Base-by-base conservation (phyloP, 192 early-diverging fungal species). In the Linnemannia elongata region DNA sequence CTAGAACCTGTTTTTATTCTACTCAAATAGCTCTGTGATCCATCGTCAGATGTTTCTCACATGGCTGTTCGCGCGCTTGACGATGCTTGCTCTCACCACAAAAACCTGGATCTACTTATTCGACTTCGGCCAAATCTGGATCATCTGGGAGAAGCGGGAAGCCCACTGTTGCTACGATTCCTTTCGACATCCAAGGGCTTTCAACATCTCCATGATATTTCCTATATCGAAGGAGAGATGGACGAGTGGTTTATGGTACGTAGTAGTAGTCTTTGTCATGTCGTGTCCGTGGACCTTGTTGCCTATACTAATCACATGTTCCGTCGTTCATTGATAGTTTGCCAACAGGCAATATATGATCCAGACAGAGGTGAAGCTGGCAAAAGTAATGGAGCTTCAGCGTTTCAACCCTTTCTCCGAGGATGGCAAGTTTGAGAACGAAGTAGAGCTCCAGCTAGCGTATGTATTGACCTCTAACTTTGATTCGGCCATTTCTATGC, bases 221-320 rank as follows among this genome's bases (percentile, higher is more conserved):
- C 91, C 33, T 97, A 95, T 85, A 91, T 96, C 15, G 89, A 94
- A 77, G 89, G 89, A 49, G 94, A 97, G 80, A 93, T 97, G 92
- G 93, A 94, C 63, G 92, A 94, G 22, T 97, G 96, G 96, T 94
- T 93, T 81, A 93, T 94, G 91, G 96, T 96, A 90, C 63, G 75
- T 9, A 38, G 55, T 36, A 45, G 18, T 39, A 1, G 52, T 12
- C 13, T 24, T 42, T 79, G 18, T 39, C 20, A 36, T 17, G 2
- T 41, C 5, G 68, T 35, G 10, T 6, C 3, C 52, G 24, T 54
- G n/a, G 5, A 5, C 3, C 17, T 4, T 6, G 1, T 20, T 52
- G 20, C 6, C 18, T 18, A 52, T 4, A 6, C 49, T 52, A 52
- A 52, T 5, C 18, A 5, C 20, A n/a, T 9, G 24, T 42, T 42